Evolutionary conservation across 495 filamentous ascomycete species (phyloP).

Genomic region (Neohortaea acidophila): DNA sequence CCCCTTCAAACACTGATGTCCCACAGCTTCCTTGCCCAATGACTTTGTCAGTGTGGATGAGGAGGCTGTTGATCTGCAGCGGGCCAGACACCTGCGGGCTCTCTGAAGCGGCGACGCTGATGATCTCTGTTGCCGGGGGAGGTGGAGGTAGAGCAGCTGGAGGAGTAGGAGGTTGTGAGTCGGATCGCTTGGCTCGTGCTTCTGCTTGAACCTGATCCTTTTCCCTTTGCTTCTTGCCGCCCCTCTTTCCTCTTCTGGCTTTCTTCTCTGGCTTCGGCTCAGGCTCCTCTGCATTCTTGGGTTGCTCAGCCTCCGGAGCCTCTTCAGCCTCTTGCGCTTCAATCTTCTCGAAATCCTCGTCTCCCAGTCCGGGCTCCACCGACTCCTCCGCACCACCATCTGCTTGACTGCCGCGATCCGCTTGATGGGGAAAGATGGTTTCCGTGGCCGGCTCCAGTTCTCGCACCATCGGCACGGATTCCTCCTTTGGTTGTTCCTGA

Average conservation of each 20-base stretch:
- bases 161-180: background rate
- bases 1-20: constrained; percentile 29
- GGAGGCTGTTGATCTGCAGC: constrained; percentile 27
- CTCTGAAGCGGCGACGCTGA: constrained; percentile 20
- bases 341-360: background rate
- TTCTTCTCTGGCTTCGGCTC: constrained; percentile 56
- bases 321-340: constrained; percentile 1
- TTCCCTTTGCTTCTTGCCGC: constrained; percentile 61
- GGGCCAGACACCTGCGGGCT: constrained; percentile 21
- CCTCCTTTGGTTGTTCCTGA: background rate
- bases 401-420: background rate
- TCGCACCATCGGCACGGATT: constrained; percentile 13
- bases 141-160: too few species aligned
- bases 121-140: constrained; percentile 10
- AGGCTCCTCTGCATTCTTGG: background rate
- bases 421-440: constrained; percentile 13
- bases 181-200: constrained; percentile 11
- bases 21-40: constrained; percentile 31
- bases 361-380: background rate
- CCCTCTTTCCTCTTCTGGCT: constrained; percentile 63
- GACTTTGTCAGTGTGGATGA: constrained; percentile 26
- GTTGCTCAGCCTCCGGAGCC: constrained; percentile 1
- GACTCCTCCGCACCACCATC: background rate
- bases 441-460: constrained; percentile 15
- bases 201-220: constrained; percentile 35